Conservation (phyloP, 1,284 basidiomycete species). For the Boletellus sp. region DNA sequence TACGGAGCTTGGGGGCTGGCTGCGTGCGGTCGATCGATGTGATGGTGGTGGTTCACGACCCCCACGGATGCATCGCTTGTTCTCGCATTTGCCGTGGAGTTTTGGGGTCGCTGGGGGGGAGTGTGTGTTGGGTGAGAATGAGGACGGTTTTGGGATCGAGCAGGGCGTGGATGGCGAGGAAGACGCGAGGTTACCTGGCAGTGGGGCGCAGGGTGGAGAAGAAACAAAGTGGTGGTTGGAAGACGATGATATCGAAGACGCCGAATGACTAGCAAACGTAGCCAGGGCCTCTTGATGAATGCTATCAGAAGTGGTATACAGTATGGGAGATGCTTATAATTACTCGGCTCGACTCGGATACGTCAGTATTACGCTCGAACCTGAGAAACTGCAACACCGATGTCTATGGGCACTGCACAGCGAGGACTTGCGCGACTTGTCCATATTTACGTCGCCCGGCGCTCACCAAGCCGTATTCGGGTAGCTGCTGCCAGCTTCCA, state of each 20-base stretch:
- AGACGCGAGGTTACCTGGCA: conserved; percentile 20
- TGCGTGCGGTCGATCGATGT: conserved; percentile 42
- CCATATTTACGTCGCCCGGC: neutral
- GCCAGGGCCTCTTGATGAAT: no score
- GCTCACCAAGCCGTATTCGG: conserved; percentile 1
- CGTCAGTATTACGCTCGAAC: no score
- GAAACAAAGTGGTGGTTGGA: conserved; percentile 54
- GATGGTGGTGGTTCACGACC: conserved; percentile 1
- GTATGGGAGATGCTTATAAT: no score
- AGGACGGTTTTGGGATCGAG: conserved; percentile 21
- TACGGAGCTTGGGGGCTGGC: conserved; percentile 58
- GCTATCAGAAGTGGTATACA: no score
- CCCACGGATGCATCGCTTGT: conserved; percentile 50
- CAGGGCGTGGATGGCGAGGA: conserved; percentile 15
- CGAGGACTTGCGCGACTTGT: conserved; percentile 4
- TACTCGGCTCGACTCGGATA: no score
- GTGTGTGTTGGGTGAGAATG: conserved; percentile 29
- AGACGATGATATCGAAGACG: conserved; percentile 67
- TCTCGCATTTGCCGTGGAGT: conserved; percentile 52
- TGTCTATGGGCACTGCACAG: conserved; percentile 2
- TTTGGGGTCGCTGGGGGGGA: conserved; percentile 25
- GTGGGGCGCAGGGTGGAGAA: conserved; percentile 21
- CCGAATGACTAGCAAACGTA: no score
- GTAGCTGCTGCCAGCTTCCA: neutral
- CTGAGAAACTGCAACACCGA: neutral